phyloP scores from a whole-genome alignment of 306 rosid genomes.

The Vigna reflexopilosa region DNA sequence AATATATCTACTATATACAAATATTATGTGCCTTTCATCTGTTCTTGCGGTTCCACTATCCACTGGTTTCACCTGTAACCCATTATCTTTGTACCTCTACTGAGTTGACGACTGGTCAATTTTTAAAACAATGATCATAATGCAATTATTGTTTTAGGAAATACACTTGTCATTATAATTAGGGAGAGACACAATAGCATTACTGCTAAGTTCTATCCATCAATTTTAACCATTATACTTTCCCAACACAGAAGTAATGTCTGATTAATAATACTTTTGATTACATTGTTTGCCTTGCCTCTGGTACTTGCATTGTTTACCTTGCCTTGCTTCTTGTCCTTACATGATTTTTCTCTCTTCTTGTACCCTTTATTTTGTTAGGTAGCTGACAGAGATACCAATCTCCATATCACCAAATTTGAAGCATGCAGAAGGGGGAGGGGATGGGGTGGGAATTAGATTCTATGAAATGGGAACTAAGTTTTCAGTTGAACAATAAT shows the following conservation, averaged over 20 bases:
- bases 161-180: constrained; percentile 4
- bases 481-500: constrained; percentile 34
- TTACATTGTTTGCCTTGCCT: constrained; percentile 7
- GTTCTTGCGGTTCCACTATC: too few species aligned
- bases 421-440: background rate
- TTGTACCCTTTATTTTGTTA: constrained; percentile 27
- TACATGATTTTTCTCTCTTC: background rate
- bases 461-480: constrained; percentile 13
- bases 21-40: too few species aligned
- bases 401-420: background rate
- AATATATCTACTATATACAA: too few species aligned
- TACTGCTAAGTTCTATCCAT: background rate
- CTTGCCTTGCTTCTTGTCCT: too few species aligned
- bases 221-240: constrained; percentile 3
- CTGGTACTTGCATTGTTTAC: too few species aligned
- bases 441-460: background rate
- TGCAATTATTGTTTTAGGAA: background rate
- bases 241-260: constrained; percentile 9
- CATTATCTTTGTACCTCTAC: too few species aligned
- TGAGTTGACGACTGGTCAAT: too few species aligned
- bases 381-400: background rate
- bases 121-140: background rate
- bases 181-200: background rate
- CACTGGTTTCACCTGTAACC: too few species aligned
- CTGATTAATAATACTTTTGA: background rate